Evolutionary conservation across 1,284 basidiomycete genomes (phyloP).

Genomic region (Xerocomus minutiporus): DNA sequence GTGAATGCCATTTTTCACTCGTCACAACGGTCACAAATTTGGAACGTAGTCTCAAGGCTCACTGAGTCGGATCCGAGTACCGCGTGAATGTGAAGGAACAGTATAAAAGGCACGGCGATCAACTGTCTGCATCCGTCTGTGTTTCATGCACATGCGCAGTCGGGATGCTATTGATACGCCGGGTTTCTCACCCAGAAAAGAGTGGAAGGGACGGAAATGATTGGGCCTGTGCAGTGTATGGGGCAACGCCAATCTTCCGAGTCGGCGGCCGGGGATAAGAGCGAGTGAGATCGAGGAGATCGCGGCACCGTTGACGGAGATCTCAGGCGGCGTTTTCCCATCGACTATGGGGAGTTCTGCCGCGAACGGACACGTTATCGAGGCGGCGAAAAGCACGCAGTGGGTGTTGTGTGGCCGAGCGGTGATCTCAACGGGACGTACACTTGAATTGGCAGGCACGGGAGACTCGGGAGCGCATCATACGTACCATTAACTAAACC

Average conservation of each 20-base stretch:
- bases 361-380: constrained; percentile 7
- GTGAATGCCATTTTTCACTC: constrained; percentile 21
- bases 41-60: background rate
- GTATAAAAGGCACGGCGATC: constrained; percentile 22
- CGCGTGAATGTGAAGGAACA: constrained; percentile 9
- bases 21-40: constrained; percentile 23
- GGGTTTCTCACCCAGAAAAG: too few relatives aligned
- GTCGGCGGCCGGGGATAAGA: too few relatives aligned
- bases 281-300: background rate
- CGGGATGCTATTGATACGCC: constrained; percentile 2
- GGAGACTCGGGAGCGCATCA: constrained; percentile 14
- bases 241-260: too few relatives aligned
- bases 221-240: too few relatives aligned
- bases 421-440: constrained; percentile 5
- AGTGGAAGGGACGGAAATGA: too few relatives aligned
- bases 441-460: constrained; percentile 2
- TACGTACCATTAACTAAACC: constrained; percentile 5
- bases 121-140: constrained; percentile 18
- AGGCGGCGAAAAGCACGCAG: constrained; percentile 3
- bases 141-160: constrained; percentile 16
- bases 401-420: constrained; percentile 1
- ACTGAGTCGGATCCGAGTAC: constrained; percentile 9
- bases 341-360: constrained; percentile 3
- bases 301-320: constrained; percentile 9
- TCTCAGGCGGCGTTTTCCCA: constrained; percentile 23